Evolutionary conservation across 2,329 filamentous ascomycete genomes (phyloP).

Genomic region (Apiospora rasikravindrae): DNA sequence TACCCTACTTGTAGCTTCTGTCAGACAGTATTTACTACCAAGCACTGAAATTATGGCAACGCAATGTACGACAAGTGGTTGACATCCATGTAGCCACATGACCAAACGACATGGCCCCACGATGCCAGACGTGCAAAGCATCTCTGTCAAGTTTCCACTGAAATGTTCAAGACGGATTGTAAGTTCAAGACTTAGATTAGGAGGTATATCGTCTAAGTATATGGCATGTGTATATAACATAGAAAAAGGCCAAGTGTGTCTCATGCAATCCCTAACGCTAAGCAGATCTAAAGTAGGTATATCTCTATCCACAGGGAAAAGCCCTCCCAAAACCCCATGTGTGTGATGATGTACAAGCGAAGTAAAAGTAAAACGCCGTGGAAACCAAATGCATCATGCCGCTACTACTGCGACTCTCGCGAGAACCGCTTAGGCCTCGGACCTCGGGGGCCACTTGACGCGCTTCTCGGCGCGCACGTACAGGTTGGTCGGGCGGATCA

Average conservation of each 20-base stretch:
- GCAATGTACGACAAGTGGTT: too few relatives aligned
- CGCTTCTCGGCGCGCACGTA: slow-evolving; percentile 57
- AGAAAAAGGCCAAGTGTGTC: slow-evolving; percentile 7
- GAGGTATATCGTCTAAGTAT: slow-evolving; percentile 3
- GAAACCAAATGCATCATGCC: neutral
- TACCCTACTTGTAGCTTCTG: too few relatives aligned
- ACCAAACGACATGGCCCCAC: too few relatives aligned
- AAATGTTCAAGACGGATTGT: neutral
- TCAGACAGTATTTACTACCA: too few relatives aligned
- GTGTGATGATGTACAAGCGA: slow-evolving; percentile 8
- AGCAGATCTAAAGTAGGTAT: slow-evolving; percentile 15
- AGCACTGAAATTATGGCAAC: too few relatives aligned
- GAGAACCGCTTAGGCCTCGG: slow-evolving; percentile 16
- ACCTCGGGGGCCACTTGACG: slow-evolving; percentile 50
- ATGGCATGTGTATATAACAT: slow-evolving; percentile 10
- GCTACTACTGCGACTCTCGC: too few relatives aligned
- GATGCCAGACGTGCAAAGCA: neutral
- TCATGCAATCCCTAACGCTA: slow-evolving; percentile 13
- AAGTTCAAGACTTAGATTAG: slow-evolving; percentile 7
- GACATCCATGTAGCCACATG: too few relatives aligned
- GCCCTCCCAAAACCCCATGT: neutral
- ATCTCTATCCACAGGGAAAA: neutral
- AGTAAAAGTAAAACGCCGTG: neutral
- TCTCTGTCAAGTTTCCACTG: neutral
- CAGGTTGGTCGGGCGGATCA: slow-evolving; percentile 61